These are phyloP conservation scores for Heteromeles arbutifolia DNA, from an alignment of 306 rosid species.

Conservation along the genomic window DNA sequence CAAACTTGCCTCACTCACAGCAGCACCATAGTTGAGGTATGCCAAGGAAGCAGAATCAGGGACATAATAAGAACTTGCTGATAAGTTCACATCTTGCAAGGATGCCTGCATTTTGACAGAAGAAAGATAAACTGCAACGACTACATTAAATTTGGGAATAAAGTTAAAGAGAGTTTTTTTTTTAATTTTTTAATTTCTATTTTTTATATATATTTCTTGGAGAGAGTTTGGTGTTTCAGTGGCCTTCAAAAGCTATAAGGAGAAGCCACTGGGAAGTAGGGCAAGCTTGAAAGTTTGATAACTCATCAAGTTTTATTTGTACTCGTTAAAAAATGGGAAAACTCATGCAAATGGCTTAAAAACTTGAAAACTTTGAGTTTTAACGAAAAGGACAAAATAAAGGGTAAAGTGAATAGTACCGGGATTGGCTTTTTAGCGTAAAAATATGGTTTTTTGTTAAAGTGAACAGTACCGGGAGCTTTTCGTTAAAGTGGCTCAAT, in stretches of 20 bases:
- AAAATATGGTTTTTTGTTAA: too few relatives aligned
- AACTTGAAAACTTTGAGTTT: too few relatives aligned
- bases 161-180: background rate
- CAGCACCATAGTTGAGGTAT: slow-evolving; percentile 82
- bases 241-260: background rate
- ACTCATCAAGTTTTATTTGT: too few relatives aligned
- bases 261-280: background rate
- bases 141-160: background rate
- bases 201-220: too few relatives aligned
- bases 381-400: too few relatives aligned
- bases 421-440: too few relatives aligned
- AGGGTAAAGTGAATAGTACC: too few relatives aligned
- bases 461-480: too few relatives aligned
- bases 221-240: background rate
- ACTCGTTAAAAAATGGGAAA: background rate
- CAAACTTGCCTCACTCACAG: slow-evolving; percentile 74
- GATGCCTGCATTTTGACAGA: slow-evolving; percentile 52
- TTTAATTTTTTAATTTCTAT: too few relatives aligned
- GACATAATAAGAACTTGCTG: slow-evolving; percentile 53
- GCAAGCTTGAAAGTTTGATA: background rate
- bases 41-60: slow-evolving; percentile 33
- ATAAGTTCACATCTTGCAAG: slow-evolving; percentile 57
- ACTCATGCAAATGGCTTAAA: too few relatives aligned
- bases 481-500: too few relatives aligned
- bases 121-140: background rate